These are phyloP conservation scores for Zasmidium citrigriseum DNA, from an alignment of 2,329 filamentous ascomycete species.

Conservation along the genomic window DNA sequence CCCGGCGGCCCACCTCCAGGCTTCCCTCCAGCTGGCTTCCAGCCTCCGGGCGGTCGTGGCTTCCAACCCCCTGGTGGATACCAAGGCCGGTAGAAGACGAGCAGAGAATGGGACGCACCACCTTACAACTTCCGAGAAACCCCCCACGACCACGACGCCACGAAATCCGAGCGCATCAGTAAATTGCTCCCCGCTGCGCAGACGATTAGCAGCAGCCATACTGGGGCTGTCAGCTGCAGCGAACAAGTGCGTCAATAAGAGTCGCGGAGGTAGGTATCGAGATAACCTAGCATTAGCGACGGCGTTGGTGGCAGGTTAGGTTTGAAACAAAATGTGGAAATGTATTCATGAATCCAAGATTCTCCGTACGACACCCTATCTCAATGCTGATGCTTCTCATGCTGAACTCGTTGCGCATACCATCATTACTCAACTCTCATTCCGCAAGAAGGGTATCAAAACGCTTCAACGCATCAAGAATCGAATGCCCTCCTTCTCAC, in stretches of 20 bases:
- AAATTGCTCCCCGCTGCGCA: neutral
- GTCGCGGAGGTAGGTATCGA: neutral
- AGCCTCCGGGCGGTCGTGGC: constrained; percentile 53
- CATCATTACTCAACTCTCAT: constrained; percentile 2
- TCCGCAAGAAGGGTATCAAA: constrained; percentile 16
- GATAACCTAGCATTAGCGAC: constrained; percentile 16
- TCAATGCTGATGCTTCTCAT: neutral
- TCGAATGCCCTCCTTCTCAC: constrained; percentile 7
- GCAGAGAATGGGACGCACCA: neutral
- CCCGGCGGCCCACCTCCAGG: constrained; percentile 33
- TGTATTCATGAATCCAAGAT: neutral
- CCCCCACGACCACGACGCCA: neutral
- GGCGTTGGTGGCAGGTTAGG: constrained; percentile 16
- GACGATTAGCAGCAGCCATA: neutral
- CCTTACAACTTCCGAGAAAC: neutral
- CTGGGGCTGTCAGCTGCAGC: neutral
- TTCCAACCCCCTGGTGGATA: constrained; percentile 35
- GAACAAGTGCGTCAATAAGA: neutral
- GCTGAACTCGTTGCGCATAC: neutral
- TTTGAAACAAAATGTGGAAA: constrained; percentile 10
- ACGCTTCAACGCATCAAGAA: neutral
- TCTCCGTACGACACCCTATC: neutral
- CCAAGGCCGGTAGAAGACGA: constrained; percentile 26
- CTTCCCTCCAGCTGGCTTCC: constrained; percentile 61
- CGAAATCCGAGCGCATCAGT: neutral